Percentiles rank a stretch among this genome's conserved stretches.
These are phyloP conservation scores for Paulownia fortunei DNA, from an alignment of 257 asterid genomes.

Conservation along the genomic window DNA sequence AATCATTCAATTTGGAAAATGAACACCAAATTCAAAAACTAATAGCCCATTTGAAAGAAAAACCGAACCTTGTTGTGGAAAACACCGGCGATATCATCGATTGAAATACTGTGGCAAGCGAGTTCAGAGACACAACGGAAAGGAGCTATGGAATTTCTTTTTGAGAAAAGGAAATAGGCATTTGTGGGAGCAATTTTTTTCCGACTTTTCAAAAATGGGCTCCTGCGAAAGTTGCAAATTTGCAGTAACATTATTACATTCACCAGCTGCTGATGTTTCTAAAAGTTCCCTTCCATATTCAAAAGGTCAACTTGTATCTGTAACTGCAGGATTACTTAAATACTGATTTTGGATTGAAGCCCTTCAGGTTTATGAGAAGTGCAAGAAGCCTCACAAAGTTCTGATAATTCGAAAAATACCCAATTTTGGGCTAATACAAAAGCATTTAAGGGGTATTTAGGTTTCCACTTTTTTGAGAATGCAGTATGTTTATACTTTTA, in stretches of 20 bases:
- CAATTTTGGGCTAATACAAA: neutral
- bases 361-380: conserved; percentile 25
- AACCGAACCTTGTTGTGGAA: conserved; percentile 56
- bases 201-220: conserved; percentile 8
- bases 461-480: too few species aligned
- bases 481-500: too few species aligned
- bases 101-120: conserved; percentile 33
- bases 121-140: conserved; percentile 45
- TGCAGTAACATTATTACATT: conserved; percentile 46
- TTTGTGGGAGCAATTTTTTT: neutral
- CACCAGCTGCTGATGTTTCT: neutral
- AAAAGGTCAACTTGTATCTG: neutral
- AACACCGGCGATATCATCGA: conserved; percentile 43
- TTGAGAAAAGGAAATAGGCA: neutral
- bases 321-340: conserved; percentile 1
- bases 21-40: neutral
- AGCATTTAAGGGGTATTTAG: neutral
- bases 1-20: neutral
- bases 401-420: neutral
- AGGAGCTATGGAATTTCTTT: conserved; percentile 17
- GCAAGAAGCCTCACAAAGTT: conserved; percentile 1
- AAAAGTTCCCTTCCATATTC: neutral
- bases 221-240: conserved; percentile 31
- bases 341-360: conserved; percentile 6
- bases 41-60: neutral